Evolutionary conservation across 2,329 filamentous ascomycete species (phyloP).

Genomic region (Cadophora luteo-olivacea): DNA sequence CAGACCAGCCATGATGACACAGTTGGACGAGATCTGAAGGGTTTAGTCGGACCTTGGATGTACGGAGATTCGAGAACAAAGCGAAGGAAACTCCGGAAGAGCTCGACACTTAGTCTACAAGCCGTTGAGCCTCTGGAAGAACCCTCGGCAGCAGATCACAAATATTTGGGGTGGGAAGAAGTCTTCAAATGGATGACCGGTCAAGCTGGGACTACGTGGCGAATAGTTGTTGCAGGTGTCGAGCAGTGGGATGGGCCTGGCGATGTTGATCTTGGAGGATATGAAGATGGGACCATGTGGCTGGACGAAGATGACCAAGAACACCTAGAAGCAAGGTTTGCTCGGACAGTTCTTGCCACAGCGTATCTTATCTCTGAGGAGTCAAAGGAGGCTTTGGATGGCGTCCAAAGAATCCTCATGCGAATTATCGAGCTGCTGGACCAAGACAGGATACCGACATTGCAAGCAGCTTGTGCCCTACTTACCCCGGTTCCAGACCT

Average conservation of each 20-base stretch:
- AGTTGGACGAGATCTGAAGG: conserved; percentile 69
- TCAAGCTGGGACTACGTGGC: conserved; percentile 66
- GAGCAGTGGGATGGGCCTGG: conserved; percentile 76
- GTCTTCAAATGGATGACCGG: conserved; percentile 71
- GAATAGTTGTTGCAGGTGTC: conserved; percentile 65
- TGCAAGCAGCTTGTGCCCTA: conserved; percentile 55
- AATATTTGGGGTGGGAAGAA: conserved; percentile 70
- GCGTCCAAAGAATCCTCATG: conserved; percentile 64
- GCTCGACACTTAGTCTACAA: conserved; percentile 27
- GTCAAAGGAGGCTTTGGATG: conserved; percentile 62
- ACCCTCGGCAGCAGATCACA: conserved; percentile 38
- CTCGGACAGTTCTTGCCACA: conserved; percentile 69
- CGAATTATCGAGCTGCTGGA: conserved; percentile 67
- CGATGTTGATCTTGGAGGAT: conserved; percentile 72
- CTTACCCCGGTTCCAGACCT: conserved; percentile 51
- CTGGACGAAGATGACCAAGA: conserved; percentile 65
- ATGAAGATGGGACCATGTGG: conserved; percentile 57
- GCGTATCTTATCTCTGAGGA: conserved; percentile 71
- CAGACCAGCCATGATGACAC: conserved; percentile 39
- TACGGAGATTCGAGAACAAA: conserved; percentile 68
- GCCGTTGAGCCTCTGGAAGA: conserved; percentile 36
- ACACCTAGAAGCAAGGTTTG: conserved; percentile 68
- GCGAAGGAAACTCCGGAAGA: conserved; percentile 46
- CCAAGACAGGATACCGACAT: conserved; percentile 60
- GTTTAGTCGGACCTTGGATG: conserved; percentile 76